Base-by-base conservation (phyloP, 2,329 filamentous ascomycete species). In the Fusarium redolens region DNA sequence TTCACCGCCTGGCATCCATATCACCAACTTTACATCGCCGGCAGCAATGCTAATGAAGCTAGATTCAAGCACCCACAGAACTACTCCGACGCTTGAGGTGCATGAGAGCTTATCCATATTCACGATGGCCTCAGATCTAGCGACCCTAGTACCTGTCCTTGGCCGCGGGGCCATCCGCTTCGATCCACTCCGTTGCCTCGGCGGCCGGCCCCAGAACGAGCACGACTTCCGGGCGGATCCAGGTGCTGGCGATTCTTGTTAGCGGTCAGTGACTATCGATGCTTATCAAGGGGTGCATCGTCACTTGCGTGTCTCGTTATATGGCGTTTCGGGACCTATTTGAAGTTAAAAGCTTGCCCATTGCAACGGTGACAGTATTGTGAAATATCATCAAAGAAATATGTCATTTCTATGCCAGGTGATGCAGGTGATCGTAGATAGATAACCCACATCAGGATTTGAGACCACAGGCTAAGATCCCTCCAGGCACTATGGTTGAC, bases 51-150 rank as follows among this genome's bases (percentile, higher is more conserved):
- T 13, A 25, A 28, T 28, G 28, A 56, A 45, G 28, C 33, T 40
- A 20, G 43, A 40, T 30, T 45, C 45, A 14, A 48, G 30, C 20
- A 35, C 25, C 31, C 25, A 25, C 31, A 43, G n/a, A 52, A 69
- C 40, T 58, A 56, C 44, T 43, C 35, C 18, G 51, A 28, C 25
- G 20, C 31, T 48, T 30, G 41, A 28, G 58, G 47, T 58, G 57
- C 61, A 71, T 63, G 48, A 61, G 52, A 73, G 55, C 51, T 57
- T 71, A 14, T 58, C 69, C 70, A 71, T 67, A 47, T 65, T 47
- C 55, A 72, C 47, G 69, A 72, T 73, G 66, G 52, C 61, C 54
- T 73, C 66, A 71, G 56, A 74, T 68, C 71, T 64, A 68, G 35
- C 58, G 45, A 57, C 51, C 71, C 71, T 71, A 64, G 71, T 47